Percentiles rank a stretch among this genome's conserved stretches.
phyloP scores from a whole-genome alignment of 495 filamentous ascomycete genomes.

The Penicillium herquei region DNA sequence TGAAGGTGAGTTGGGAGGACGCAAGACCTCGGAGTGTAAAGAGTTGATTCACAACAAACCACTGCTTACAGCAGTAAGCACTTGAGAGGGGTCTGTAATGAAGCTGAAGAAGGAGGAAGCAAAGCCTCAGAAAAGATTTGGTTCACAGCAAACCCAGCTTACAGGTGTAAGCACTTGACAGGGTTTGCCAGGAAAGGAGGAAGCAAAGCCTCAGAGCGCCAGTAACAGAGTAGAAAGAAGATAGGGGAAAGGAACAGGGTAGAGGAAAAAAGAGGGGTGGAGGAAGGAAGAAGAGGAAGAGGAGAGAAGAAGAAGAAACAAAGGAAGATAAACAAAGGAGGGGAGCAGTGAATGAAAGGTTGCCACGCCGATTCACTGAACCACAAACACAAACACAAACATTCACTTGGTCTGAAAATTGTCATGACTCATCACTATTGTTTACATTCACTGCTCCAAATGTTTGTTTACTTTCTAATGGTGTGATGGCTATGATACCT shows the following conservation, averaged over 20 bases:
- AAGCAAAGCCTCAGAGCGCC: no score
- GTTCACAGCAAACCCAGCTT: background rate
- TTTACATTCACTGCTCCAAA: no score
- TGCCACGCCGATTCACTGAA: no score
- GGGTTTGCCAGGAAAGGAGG: no score
- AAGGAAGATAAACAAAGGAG: background rate
- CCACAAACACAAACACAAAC: no score
- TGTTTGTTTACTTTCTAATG: no score
- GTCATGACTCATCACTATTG: no score
- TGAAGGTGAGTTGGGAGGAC: background rate
- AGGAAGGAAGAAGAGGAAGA: background rate
- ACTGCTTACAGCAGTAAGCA: no score
- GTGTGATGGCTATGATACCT: no score
- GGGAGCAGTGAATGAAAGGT: background rate
- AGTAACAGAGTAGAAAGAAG: no score
- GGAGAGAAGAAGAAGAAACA: background rate
- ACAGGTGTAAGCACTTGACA: no score
- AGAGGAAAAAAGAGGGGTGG: background rate
- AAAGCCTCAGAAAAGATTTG: background rate
- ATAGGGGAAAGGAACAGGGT: background rate
- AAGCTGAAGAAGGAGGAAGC: background rate
- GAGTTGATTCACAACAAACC: background rate
- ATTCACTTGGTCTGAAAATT: no score
- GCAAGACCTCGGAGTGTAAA: background rate
- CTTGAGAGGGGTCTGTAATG: background rate